Conservation (phyloP, 345 rosid genomes). For the Camelina neglecta region DNA sequence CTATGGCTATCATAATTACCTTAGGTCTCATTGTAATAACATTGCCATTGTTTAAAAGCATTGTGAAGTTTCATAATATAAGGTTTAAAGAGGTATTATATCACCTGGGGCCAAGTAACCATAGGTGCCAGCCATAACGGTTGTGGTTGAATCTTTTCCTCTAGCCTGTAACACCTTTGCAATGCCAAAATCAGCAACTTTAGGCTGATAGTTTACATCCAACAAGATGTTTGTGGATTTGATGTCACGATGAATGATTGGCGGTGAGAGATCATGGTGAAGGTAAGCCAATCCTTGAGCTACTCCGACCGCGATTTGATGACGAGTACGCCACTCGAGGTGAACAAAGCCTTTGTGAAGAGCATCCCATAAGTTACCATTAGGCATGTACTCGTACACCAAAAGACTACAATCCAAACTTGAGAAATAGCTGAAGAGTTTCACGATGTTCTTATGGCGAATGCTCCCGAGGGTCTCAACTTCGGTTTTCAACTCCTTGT, state of each 20-base stretch:
- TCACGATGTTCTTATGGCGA: slow-evolving; percentile 90
- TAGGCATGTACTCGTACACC: slow-evolving; percentile 92
- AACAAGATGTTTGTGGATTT: slow-evolving; percentile 87
- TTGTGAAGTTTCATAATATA: neutral
- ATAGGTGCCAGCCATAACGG: slow-evolving; percentile 87
- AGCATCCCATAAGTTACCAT: slow-evolving; percentile 89
- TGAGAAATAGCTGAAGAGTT: slow-evolving; percentile 80
- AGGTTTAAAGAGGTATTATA: neutral
- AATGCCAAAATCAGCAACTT: slow-evolving; percentile 93
- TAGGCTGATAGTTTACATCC: slow-evolving; percentile 75
- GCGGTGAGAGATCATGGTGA: slow-evolving; percentile 75
- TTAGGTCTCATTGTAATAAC: neutral
- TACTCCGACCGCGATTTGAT: slow-evolving; percentile 83
- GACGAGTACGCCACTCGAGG: slow-evolving; percentile 87
- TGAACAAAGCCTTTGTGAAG: slow-evolving; percentile 66
- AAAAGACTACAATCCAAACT: slow-evolving; percentile 66
- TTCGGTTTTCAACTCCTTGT: slow-evolving; percentile 76
- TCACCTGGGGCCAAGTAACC: slow-evolving; percentile 93
- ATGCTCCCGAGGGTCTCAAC: slow-evolving; percentile 88
- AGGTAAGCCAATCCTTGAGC: slow-evolving; percentile 95
- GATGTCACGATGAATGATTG: slow-evolving; percentile 92
- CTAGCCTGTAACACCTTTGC: slow-evolving; percentile 92
- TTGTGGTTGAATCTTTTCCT: slow-evolving; percentile 85
- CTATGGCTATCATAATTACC: neutral
- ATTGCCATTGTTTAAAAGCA: neutral